Base-by-base conservation (phyloP, 78 protist species). In the Dictyostelium capitatum region DNA sequence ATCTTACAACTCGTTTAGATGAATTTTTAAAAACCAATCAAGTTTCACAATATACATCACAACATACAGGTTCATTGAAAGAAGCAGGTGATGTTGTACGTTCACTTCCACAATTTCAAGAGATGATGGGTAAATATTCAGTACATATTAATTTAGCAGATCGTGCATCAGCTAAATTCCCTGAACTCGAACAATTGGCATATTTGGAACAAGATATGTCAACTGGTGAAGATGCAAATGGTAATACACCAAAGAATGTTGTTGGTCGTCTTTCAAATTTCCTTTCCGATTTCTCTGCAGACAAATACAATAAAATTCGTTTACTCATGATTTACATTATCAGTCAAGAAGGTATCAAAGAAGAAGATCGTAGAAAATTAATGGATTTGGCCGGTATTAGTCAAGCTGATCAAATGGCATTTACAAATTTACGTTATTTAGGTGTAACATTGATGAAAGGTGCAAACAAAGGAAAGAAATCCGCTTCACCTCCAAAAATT, bases 101-200 rank as follows among this genome's bases (percentile, higher is more conserved):
- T 41, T 90, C 65, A 5, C 64, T 97, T 30, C 98, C 98, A 20
- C 97, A 97, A 80, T 96, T 95, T 82, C 97, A 96, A 72, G 98
- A 97, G 80, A 75, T 79, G 70, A 81, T 91, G 90, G 56, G 83
- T 32, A 83, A 87, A 72, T 97, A 95, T 70, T 56, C 98, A 28
- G 69, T 96, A 47, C 98, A 97, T 79, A 78, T 97, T 50, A 20
- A 72, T 67, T 67, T 96, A 20, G 79, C 97, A 2, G 81, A 95
- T 20, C 90, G 96, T 47, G 92, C 97, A 14, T 80, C 97, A 75
- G 37, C 37, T 2, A 70, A 32, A 54, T 97, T 93, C 92, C 57
- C 78, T 20, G n/a, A 11, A 17, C 69, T 97, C 3, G 96, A 92
- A 46, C 69, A 79, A 9, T 30, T 96, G 4, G 96, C 96, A 51